Conservation (phyloP, 2,329 filamentous ascomycete species). For the Metarhizium robertsii region DNA sequence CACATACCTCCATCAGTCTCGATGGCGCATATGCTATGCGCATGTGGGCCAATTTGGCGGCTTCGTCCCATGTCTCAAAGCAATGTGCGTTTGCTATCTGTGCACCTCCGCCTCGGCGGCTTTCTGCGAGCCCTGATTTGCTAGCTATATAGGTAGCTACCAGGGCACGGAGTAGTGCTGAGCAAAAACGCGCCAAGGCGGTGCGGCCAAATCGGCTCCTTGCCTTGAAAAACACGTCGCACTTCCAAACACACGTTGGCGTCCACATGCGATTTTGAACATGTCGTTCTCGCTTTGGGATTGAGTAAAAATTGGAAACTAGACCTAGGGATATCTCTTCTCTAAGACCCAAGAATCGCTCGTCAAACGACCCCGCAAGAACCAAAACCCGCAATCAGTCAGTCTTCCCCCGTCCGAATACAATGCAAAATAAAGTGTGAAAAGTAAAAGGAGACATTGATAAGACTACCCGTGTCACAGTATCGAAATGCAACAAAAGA, state of each 20-base stretch:
- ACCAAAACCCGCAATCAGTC: background rate
- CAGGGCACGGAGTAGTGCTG: too few species aligned
- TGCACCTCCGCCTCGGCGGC: too few species aligned
- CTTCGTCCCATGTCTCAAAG: background rate
- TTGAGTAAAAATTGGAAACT: background rate
- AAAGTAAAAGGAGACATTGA: background rate
- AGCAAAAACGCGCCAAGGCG: too few species aligned
- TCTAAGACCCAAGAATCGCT: constrained; percentile 2
- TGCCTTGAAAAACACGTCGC: too few species aligned
- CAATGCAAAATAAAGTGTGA: background rate
- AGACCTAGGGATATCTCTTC: constrained; percentile 4
- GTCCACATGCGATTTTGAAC: background rate
- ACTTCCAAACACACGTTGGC: too few species aligned
- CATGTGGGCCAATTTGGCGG: background rate
- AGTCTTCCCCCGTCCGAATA: background rate
- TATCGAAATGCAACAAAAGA: background rate
- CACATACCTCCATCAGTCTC: too few species aligned
- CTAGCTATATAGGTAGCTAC: too few species aligned
- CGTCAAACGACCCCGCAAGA: background rate
- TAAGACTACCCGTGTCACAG: background rate
- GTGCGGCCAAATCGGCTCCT: too few species aligned
- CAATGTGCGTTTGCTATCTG: too few species aligned
- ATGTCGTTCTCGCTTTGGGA: background rate
- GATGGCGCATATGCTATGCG: background rate
- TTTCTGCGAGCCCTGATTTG: too few species aligned